Conservation (phyloP, 805 yeast species). For the Pichia kluyveri region DNA sequence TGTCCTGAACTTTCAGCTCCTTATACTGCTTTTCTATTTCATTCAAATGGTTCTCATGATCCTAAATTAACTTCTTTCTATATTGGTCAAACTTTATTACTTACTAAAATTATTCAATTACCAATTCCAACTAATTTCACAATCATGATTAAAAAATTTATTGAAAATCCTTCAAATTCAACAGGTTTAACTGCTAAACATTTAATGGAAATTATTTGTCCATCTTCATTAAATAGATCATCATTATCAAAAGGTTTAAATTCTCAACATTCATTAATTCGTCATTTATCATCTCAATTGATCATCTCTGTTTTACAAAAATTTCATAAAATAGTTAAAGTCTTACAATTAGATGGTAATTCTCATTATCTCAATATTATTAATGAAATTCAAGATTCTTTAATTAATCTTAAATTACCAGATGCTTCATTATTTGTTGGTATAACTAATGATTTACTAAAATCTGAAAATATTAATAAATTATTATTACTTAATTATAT, state of each 20-base stretch:
- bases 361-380: constrained; percentile 8
- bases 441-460: constrained; percentile 31
- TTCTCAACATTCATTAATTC: constrained; percentile 40
- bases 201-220: constrained; percentile 51
- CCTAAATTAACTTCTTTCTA: constrained; percentile 77
- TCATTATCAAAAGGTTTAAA: constrained; percentile 53
- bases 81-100: constrained; percentile 62
- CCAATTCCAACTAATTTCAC: constrained; percentile 39
- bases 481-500: constrained; percentile 41
- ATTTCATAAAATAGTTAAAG: constrained; percentile 30
- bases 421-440: constrained; percentile 37
- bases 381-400: constrained; percentile 16
- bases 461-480: constrained; percentile 29
- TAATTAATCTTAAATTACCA: constrained; percentile 34
- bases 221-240: constrained; percentile 51
- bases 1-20: constrained; percentile 70
- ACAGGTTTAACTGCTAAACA: constrained; percentile 11
- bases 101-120: constrained; percentile 49
- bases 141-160: constrained; percentile 6
- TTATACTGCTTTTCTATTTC: constrained; percentile 47
- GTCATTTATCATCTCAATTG: constrained; percentile 57
- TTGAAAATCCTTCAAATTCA: constrained; percentile 3
- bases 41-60: constrained; percentile 62
- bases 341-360: constrained; percentile 14
- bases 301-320: constrained; percentile 47